phyloP scores from a whole-genome alignment of 495 filamentous ascomycete species.

The Penicillium bovifimosum region DNA sequence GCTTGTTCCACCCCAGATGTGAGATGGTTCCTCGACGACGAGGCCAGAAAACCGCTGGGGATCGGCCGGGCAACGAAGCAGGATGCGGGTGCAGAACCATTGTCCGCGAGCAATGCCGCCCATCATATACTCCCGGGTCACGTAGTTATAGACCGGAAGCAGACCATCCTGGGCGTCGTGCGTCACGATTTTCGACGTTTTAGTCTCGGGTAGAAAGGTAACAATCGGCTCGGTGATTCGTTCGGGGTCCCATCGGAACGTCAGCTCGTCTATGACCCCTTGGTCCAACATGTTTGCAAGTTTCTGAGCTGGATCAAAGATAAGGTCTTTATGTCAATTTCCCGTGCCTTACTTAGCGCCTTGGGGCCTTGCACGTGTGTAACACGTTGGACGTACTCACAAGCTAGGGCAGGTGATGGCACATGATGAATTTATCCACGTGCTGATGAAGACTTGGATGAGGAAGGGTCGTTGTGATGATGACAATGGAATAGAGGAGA shows the following conservation, averaged over 20 bases:
- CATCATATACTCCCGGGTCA: constrained; percentile 4
- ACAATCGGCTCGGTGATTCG: background rate
- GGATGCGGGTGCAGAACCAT: constrained; percentile 6
- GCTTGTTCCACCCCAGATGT: constrained; percentile 8
- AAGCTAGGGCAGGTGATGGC: background rate
- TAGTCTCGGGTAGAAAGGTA: constrained; percentile 5
- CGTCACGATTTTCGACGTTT: constrained; percentile 4
- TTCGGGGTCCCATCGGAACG: background rate
- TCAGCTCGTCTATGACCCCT: too few species aligned
- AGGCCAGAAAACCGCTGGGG: constrained; percentile 4
- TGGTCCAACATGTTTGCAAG: too few species aligned
- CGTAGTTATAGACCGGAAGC: constrained; percentile 3
- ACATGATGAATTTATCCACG: background rate
- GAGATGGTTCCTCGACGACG: constrained; percentile 8
- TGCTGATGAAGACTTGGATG: background rate
- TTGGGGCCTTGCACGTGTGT: background rate
- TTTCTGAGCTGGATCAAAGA: background rate
- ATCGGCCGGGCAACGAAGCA: constrained; percentile 9
- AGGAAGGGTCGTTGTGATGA: background rate
- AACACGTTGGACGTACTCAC: background rate
- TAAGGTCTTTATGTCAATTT: background rate
- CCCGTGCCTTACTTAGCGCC: background rate
- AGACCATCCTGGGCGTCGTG: constrained; percentile 4
- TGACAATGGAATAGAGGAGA: background rate
- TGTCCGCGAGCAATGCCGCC: background rate